Conservation (phyloP, 2,329 filamentous ascomycete species). For the Coniochaeta prunicola region DNA sequence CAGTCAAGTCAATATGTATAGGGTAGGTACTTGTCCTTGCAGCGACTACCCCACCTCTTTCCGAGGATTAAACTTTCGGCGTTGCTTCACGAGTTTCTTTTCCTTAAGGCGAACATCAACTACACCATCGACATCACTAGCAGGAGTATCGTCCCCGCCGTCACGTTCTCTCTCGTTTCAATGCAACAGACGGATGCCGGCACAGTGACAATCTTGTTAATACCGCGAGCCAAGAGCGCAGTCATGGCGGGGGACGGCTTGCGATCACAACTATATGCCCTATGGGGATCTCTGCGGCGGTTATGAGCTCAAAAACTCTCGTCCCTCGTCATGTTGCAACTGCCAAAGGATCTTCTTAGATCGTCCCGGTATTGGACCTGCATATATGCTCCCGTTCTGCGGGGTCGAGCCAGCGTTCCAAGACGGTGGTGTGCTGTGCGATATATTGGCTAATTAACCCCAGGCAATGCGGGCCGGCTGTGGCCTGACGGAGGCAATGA, state of each 20-base stretch:
- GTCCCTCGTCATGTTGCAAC: background rate
- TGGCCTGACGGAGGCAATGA: background rate
- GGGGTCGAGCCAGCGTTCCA: background rate
- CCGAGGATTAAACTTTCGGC: too few species aligned
- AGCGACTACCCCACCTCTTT: too few species aligned
- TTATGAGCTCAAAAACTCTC: background rate
- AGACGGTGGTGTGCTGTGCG: background rate
- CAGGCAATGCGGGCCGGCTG: background rate
- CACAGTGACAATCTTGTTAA: background rate
- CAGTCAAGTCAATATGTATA: too few species aligned
- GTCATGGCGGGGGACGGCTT: background rate
- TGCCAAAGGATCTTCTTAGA: background rate
- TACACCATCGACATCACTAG: too few species aligned
- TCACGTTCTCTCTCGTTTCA: background rate
- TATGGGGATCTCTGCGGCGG: background rate
- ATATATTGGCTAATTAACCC: conserved; percentile 1
- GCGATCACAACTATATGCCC: background rate
- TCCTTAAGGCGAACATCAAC: too few species aligned
- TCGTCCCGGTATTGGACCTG: background rate
- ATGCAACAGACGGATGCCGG: background rate
- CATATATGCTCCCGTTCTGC: background rate
- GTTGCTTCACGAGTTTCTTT: too few species aligned
- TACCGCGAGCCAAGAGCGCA: background rate
- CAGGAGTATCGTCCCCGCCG: background rate
- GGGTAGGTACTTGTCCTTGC: too few species aligned